Percentiles rank a stretch among this genome's conserved stretches.
These are phyloP conservation scores for Quercus aquifolioides DNA, from an alignment of 306 rosid genomes.

Conservation along the genomic window DNA sequence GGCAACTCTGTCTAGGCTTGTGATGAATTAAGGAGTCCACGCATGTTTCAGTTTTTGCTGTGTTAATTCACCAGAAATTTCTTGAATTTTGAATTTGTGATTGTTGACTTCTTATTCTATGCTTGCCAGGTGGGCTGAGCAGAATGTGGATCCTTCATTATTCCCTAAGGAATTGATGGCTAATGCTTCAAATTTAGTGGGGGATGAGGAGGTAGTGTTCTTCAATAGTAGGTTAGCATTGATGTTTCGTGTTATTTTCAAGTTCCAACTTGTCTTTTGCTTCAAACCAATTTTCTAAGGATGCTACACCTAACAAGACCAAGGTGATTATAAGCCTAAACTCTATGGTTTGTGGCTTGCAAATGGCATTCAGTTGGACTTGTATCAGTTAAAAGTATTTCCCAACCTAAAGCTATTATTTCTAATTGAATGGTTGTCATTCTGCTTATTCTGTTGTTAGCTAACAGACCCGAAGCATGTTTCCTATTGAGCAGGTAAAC, in stretches of 20 bases:
- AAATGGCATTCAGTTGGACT: neutral
- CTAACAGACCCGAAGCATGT: conserved; percentile 15
- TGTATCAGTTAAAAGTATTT: neutral
- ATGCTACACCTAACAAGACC: neutral
- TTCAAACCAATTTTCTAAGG: neutral
- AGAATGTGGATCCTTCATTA: conserved; percentile 80
- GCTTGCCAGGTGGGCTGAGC: conserved; percentile 80
- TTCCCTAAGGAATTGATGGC: conserved; percentile 81
- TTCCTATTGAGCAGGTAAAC: conserved; percentile 57
- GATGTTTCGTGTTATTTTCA: neutral
- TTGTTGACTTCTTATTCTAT: conserved; percentile 9
- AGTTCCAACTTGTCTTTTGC: neutral
- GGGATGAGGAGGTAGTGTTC: conserved; percentile 61
- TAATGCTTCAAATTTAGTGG: conserved; percentile 57
- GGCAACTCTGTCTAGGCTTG: neutral
- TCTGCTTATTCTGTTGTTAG: conserved; percentile 15
- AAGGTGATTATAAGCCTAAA: neutral
- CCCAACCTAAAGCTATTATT: neutral
- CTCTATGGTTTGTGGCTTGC: neutral
- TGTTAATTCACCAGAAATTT: neutral
- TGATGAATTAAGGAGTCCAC: neutral
- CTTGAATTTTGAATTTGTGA: neutral
- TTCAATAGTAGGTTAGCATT: neutral
- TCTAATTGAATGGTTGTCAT: neutral
- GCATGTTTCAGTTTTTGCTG: neutral